These are phyloP conservation scores for Talaromyces rugulosus DNA, from an alignment of 2,329 filamentous ascomycete species.

Conservation along the genomic window DNA sequence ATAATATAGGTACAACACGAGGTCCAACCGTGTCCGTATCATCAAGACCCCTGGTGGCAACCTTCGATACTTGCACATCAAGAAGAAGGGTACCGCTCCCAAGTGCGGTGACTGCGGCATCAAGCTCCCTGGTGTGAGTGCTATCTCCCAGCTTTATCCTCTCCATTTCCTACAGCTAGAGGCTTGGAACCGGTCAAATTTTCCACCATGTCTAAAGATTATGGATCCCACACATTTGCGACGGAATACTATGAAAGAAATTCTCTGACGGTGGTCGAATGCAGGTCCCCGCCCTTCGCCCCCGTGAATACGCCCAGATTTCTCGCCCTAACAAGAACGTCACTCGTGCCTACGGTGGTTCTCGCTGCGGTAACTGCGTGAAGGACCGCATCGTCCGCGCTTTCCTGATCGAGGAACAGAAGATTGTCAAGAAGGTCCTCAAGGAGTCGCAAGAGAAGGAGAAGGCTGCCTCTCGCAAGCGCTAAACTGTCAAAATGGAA, in stretches of 20 bases:
- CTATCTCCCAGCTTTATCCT: conserved; percentile 17
- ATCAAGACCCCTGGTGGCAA: conserved; percentile 96
- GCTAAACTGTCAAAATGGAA: conserved; percentile 28
- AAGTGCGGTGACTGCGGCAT: conserved; percentile 99
- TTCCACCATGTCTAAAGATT: background rate
- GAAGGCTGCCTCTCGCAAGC: conserved; percentile 35
- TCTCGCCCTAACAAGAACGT: conserved; percentile 99
- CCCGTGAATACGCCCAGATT: conserved; percentile 94
- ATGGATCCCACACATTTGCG: background rate
- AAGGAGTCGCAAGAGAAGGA: conserved; percentile 85
- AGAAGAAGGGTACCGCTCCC: conserved; percentile 97
- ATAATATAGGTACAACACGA: conserved; percentile 83
- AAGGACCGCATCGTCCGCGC: conserved; percentile 96
- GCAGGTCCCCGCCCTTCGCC: conserved; percentile 91
- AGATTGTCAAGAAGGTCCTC: conserved; percentile 99
- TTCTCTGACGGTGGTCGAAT: conserved; percentile 3
- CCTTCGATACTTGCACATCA: conserved; percentile 96
- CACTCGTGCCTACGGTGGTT: conserved; percentile 96
- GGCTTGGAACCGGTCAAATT: background rate
- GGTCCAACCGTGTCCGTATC: conserved; percentile 92
- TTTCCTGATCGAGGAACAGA: conserved; percentile 99
- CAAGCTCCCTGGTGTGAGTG: conserved; percentile 96
- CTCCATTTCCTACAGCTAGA: background rate
- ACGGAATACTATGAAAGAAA: background rate
- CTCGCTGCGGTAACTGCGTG: conserved; percentile 97